Evolutionary conservation across 495 filamentous ascomycete genomes (phyloP).

Genomic region (Chlorociboria aeruginascens): DNA sequence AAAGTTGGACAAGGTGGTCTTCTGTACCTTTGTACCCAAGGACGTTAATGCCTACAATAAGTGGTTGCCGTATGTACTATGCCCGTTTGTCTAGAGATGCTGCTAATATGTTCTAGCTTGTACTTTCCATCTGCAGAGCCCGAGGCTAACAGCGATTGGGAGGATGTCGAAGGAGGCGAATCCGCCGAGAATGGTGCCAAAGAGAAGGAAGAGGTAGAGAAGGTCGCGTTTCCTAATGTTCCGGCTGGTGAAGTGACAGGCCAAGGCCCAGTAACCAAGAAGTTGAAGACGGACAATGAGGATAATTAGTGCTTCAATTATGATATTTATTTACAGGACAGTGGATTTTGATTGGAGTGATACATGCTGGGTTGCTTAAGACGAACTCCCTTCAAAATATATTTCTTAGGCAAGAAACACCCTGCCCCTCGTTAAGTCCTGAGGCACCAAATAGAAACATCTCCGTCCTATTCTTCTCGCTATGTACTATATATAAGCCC

Average conservation of each 20-base stretch:
- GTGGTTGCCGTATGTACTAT: constrained; percentile 54
- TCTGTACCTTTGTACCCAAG: constrained; percentile 69
- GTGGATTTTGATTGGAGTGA: too few relatives aligned
- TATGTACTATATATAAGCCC: too few relatives aligned
- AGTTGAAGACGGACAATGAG: constrained; percentile 19
- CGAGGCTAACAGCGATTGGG: constrained; percentile 13
- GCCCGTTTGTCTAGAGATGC: neutral
- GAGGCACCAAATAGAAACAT: too few relatives aligned
- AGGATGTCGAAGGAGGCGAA: constrained; percentile 18
- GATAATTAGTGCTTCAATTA: constrained; percentile 4
- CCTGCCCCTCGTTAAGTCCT: too few relatives aligned
- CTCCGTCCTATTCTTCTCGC: too few relatives aligned
- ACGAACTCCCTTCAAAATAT: too few relatives aligned
- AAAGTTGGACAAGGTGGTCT: constrained; percentile 60
- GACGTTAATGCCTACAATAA: constrained; percentile 62
- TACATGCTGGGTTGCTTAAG: too few relatives aligned
- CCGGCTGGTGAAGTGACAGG: constrained; percentile 24
- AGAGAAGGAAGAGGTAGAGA: constrained; percentile 16
- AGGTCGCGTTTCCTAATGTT: constrained; percentile 23
- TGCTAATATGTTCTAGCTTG: constrained; percentile 2
- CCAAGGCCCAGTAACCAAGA: constrained; percentile 22
- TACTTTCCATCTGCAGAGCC: constrained; percentile 14
- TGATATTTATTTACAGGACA: neutral
- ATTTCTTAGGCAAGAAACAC: too few relatives aligned
- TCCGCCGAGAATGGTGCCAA: constrained; percentile 9